Base-by-base conservation (phyloP, 495 filamentous ascomycete genomes). In the Neurospora discreta region DNA sequence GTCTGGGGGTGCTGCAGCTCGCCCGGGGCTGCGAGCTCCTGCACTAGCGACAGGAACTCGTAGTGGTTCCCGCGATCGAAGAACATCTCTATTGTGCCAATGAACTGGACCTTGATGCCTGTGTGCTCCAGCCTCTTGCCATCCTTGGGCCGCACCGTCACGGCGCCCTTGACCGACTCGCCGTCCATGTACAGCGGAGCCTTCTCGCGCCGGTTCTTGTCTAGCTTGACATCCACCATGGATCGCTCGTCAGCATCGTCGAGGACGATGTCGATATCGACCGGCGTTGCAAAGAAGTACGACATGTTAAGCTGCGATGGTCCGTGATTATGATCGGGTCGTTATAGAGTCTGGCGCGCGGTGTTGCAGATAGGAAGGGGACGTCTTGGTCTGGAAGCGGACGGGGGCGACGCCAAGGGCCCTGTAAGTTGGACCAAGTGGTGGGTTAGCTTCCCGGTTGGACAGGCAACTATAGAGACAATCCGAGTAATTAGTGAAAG, bases 31-130 rank as follows among this genome's bases (percentile, higher is more conserved):
- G 95, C 95, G 38, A 99, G 89, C 80, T 99, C 95, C 80, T 98
- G 95, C 70, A 94, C 93, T 18, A 98, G 87, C 30, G 93, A 97
- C 52, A 98, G 90, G 81, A 99, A 99, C 83, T 99, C 95, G 85
- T 99, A 96, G 84, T 99, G 96, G 80, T 97, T 99, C 78, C 95
- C 95, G 75, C 95, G 90, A 80, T 99, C 95, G 84, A 97, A 99
- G 86, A 97, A 99, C 85, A 67, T 77, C 95, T 94, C 95, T 86
- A 99, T 99, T 70, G 95, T 96, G 76, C 95, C 95, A 75, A 99
- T 97, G 84, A 99, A 99, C 81, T 99, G 96, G 77, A 99, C 94
- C 84, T 99, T 99, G 86, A 99, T 98, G 73, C 95, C 95, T 10
- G 95, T 98, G 80, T 99, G 95, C 80, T 99, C 95, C 78, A 99